Conservation (phyloP, 2,329 filamentous ascomycete genomes). For the Penicillium freii region DNA sequence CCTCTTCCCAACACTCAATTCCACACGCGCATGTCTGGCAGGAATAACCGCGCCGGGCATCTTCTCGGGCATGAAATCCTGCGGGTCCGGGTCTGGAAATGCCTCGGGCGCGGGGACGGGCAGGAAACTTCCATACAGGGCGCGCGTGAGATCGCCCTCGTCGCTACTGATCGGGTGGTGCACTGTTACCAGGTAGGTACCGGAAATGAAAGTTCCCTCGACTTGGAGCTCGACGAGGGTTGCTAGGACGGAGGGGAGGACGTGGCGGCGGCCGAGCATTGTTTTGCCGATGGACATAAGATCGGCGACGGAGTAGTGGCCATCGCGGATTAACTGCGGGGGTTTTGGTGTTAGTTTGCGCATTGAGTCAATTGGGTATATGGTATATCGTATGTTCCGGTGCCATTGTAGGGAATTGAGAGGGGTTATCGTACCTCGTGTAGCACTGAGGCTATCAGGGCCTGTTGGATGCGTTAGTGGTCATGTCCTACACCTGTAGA, state of each 20-base stretch:
- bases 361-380: background rate
- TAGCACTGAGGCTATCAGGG: conserved; percentile 74
- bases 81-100: conserved; percentile 65
- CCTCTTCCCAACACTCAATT: conserved; percentile 70
- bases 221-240: conserved; percentile 85
- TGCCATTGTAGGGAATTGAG: background rate
- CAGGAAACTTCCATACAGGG: conserved; percentile 87
- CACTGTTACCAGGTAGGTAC: conserved; percentile 92
- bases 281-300: conserved; percentile 89
- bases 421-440: conserved; percentile 63
- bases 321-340: conserved; percentile 82
- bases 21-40: conserved; percentile 64
- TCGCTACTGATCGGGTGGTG: conserved; percentile 84
- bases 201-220: conserved; percentile 86
- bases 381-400: background rate
- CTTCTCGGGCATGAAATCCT: conserved; percentile 64
- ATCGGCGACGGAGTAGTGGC: conserved; percentile 83
- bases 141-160: conserved; percentile 80
- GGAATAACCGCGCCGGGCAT: conserved; percentile 79
- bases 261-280: conserved; percentile 90
- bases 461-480: conserved; percentile 23
- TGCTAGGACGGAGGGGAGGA: conserved; percentile 74
- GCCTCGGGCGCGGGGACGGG: conserved; percentile 68
- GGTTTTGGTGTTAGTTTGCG: conserved; percentile 2
- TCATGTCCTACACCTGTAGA: background rate